phyloP scores from a whole-genome alignment of 106 monocot species.

The Dendrobium catenatum region DNA sequence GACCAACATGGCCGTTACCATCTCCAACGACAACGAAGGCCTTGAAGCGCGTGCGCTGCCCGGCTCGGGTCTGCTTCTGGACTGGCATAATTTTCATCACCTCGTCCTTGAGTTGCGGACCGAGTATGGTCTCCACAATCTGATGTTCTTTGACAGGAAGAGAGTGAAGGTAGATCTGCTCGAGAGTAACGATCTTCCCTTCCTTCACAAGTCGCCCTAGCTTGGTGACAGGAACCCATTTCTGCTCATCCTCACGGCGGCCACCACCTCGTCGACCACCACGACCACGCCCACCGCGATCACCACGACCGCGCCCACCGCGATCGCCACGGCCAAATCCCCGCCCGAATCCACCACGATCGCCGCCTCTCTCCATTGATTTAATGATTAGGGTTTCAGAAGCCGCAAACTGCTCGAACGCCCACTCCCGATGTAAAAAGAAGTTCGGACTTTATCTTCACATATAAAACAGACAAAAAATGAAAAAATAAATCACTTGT shows the following conservation, averaged over 20 bases:
- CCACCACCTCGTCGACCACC: slow-evolving; percentile 26
- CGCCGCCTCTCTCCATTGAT: slow-evolving; percentile 13
- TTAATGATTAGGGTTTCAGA: background rate
- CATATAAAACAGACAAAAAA: too few species aligned
- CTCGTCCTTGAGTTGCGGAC: slow-evolving; percentile 23
- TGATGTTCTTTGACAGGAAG: slow-evolving; percentile 57
- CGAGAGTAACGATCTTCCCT: slow-evolving; percentile 20
- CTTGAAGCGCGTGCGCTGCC: slow-evolving; percentile 49
- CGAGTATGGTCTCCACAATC: slow-evolving; percentile 16
- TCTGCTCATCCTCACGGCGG: slow-evolving; percentile 19
- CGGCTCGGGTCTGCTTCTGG: slow-evolving; percentile 23
- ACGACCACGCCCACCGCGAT: slow-evolving; percentile 32
- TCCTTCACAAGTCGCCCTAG: slow-evolving; percentile 48
- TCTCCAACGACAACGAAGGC: slow-evolving; percentile 67
- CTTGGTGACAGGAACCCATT: slow-evolving; percentile 53
- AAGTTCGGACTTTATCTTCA: too few species aligned
- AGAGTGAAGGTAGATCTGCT: slow-evolving; percentile 56
- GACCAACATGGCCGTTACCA: slow-evolving; percentile 37
- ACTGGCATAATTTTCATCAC: slow-evolving; percentile 26
- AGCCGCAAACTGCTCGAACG: background rate
- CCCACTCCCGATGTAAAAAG: background rate
- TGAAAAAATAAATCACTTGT: too few species aligned
- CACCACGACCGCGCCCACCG: slow-evolving; percentile 14
- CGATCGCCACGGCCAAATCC: slow-evolving; percentile 10
- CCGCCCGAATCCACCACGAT: slow-evolving; percentile 12